A percentile compares a stretch with the other conserved stretches of the same genome.
phyloP scores from a whole-genome alignment of 345 rosid species.

The Pistacia atlantica region DNA sequence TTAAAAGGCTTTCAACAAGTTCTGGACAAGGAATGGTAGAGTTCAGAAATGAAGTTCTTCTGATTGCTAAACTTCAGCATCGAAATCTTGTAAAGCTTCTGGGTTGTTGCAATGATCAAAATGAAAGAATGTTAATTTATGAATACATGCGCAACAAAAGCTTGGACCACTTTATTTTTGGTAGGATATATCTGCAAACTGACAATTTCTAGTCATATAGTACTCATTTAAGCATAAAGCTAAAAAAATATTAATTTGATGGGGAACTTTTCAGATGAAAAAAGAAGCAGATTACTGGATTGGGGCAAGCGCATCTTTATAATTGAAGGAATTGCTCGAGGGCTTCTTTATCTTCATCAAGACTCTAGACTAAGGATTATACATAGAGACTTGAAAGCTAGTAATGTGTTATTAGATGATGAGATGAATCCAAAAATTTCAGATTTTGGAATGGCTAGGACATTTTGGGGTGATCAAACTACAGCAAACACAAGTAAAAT shows the following conservation, averaged over 20 bases:
- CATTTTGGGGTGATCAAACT: slow-evolving; percentile 38
- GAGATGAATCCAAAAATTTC: slow-evolving; percentile 48
- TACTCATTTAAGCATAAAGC: neutral
- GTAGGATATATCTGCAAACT: slow-evolving; percentile 15
- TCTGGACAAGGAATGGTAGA: slow-evolving; percentile 40
- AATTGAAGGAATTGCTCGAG: slow-evolving; percentile 25
- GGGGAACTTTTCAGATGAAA: slow-evolving; percentile 14
- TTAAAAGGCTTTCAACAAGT: slow-evolving; percentile 37
- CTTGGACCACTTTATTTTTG: slow-evolving; percentile 37
- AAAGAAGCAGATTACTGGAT: slow-evolving; percentile 2
- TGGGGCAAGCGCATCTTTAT: slow-evolving; percentile 17
- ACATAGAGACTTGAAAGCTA: slow-evolving; percentile 41
- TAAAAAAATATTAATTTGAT: slow-evolving; percentile 9
- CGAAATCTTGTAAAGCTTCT: slow-evolving; percentile 47
- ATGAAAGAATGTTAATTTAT: slow-evolving; percentile 38
- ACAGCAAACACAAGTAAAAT: slow-evolving; percentile 41
- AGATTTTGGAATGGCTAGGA: slow-evolving; percentile 51
- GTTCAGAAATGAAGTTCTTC: slow-evolving; percentile 41
- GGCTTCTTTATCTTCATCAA: slow-evolving; percentile 37
- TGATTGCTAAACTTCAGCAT: slow-evolving; percentile 42
- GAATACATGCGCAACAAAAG: slow-evolving; percentile 40
- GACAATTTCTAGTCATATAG: too few species aligned
- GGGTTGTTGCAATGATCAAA: slow-evolving; percentile 36
- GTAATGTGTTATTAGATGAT: slow-evolving; percentile 41
- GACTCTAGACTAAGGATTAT: slow-evolving; percentile 28